Conservation (phyloP, 441 rosid species). For the Croton laevigatus region DNA sequence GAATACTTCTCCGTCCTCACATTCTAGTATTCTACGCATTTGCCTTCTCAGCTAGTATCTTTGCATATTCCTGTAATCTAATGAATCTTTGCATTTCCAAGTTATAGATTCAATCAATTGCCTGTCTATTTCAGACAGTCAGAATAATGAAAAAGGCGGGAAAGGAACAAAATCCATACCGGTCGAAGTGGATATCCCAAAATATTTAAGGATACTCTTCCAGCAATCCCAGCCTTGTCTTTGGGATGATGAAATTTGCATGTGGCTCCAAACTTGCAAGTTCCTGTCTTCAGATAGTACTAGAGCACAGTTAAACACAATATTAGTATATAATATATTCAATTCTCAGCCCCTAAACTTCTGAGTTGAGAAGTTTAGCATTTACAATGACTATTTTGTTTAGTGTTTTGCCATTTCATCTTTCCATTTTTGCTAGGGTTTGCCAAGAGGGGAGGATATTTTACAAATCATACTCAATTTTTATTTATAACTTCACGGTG, state of each 20-base stretch:
- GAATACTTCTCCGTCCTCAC: not conserved
- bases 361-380: not conserved
- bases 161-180: slow-evolving; percentile 42
- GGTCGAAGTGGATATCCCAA: slow-evolving; percentile 95
- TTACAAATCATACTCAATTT: not conserved
- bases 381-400: not conserved
- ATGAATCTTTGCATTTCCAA: not conserved
- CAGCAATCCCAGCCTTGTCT: slow-evolving; percentile 95
- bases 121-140: not conserved
- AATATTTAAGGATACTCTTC: slow-evolving; percentile 81
- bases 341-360: not conserved
- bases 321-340: slow-evolving; percentile 17
- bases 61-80: not conserved
- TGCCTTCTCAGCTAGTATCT: not conserved
- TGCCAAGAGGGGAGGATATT: too few relatives aligned
- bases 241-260: slow-evolving; percentile 99
- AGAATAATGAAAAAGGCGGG: not conserved
- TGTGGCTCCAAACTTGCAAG: slow-evolving; percentile 99
- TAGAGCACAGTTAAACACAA: slow-evolving; percentile 32
- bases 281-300: slow-evolving; percentile 97
- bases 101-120: not conserved
- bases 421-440: too few relatives aligned
- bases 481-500: not conserved
- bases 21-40: not conserved
- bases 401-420: not conserved